Conservation (phyloP, 176 grass and related monocot species). For the Raddia guianensis region DNA sequence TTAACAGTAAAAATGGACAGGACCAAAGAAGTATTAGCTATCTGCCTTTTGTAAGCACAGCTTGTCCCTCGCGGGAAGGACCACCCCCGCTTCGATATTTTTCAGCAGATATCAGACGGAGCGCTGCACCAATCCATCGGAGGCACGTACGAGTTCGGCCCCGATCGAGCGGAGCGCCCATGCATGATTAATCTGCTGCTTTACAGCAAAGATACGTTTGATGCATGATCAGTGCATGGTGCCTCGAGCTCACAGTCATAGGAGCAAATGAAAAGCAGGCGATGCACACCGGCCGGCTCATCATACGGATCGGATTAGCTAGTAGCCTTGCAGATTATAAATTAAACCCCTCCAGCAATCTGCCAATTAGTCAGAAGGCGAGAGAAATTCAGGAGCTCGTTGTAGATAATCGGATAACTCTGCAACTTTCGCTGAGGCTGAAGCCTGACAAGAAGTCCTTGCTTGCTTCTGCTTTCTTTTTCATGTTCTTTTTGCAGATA, state of each 20-base stretch:
- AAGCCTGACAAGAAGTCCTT: too few species aligned
- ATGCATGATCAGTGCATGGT: not conserved
- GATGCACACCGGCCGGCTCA: conserved; percentile 16
- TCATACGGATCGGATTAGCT: not conserved
- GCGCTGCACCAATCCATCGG: not conserved
- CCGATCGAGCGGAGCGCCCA: conserved; percentile 12
- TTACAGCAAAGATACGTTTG: conserved; percentile 33
- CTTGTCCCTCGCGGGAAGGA: too few species aligned
- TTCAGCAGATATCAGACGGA: not conserved
- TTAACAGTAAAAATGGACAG: too few species aligned
- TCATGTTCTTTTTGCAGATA: too few species aligned
- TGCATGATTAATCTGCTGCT: conserved; percentile 50
- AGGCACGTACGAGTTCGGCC: not conserved
- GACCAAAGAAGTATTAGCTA: too few species aligned
- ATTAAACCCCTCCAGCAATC: not conserved
- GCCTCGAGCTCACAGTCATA: not conserved
- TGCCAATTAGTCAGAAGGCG: not conserved
- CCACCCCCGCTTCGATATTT: too few species aligned
- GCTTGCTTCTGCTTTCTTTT: too few species aligned
- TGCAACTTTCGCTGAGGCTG: too few species aligned
- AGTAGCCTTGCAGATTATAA: not conserved
- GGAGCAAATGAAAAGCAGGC: not conserved
- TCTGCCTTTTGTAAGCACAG: too few species aligned
- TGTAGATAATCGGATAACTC: too few species aligned
- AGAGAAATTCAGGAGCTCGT: too few species aligned